phyloP scores from a whole-genome alignment of 371 early-diverging fungal species.

The Spiromyces aspiralis region DNA sequence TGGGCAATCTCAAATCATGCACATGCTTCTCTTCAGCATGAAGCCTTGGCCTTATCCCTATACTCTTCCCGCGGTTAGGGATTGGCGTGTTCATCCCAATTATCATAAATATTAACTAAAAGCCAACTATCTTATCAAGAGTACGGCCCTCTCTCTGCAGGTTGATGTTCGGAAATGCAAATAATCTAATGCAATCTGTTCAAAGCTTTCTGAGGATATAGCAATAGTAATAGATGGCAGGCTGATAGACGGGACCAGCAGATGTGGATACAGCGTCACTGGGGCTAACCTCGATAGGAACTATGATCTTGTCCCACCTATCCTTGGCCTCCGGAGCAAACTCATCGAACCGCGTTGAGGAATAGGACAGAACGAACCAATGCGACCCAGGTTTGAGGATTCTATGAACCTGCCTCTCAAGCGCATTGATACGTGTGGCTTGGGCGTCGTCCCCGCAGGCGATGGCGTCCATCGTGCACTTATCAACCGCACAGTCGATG shows the following conservation, averaged over 20 bases:
- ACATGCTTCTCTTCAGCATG: too few species aligned
- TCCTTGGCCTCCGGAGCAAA: background rate
- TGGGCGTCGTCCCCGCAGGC: constrained; percentile 30
- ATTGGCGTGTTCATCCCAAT: too few species aligned
- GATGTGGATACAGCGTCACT: background rate
- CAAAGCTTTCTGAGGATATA: constrained; percentile 6
- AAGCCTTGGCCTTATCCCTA: too few species aligned
- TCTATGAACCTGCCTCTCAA: constrained; percentile 2
- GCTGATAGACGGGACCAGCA: background rate
- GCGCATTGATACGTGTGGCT: background rate
- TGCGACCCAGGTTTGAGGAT: background rate
- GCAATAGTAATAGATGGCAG: constrained; percentile 4
- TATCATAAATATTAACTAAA: too few species aligned
- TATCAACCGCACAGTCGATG: constrained; percentile 25
- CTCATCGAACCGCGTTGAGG: constrained; percentile 1
- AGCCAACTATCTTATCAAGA: too few species aligned
- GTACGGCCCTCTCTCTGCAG: too few species aligned
- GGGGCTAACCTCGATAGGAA: background rate
- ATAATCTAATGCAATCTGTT: too few species aligned
- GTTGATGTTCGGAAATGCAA: too few species aligned
- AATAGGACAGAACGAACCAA: constrained; percentile 8
- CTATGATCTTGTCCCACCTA: background rate
- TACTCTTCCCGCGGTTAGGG: too few species aligned
- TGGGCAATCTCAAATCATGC: too few species aligned
- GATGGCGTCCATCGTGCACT: constrained; percentile 25